Evolutionary conservation across 257 asterid genomes (phyloP), one percentile per base, ranked within the genome.

Genomic region (Solanum stenotomum): DNA sequence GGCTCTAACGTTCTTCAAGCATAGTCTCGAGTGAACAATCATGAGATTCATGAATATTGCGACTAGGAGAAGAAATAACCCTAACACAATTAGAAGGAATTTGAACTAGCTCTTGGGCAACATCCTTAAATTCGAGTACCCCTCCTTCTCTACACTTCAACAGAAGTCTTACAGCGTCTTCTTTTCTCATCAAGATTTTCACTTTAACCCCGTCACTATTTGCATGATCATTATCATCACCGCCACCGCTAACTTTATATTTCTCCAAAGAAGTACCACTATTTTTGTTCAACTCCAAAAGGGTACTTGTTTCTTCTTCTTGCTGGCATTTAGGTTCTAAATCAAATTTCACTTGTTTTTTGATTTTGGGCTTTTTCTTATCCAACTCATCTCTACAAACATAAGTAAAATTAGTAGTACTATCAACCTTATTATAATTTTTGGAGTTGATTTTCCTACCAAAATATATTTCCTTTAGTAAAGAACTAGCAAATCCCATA

Each of bases 141-240:
- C 91, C 83, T 35, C 92, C 90, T 5, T 89, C 90, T 38, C 83
- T 88, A 77, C 91, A 88, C 75, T 87, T 91, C 42, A 90, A 81
- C 4, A 91, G 38, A 22, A 91, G 37, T n/a, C 89, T 85, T 13
- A 37, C 67, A 16, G 92, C 92, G 65, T 91, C 92, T 88, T 85
- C 89, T 35, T 87, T 91, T 12, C 46, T 91, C 91, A 91, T 87
- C 88, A 87, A 20, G 10, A 91, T 42, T 87, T 90, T 91, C 91
- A 88, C 75, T 87, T 91, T 35, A 90, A 81, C 4, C 25, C 87
- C 87, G 6, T 46, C 10, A 13, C 3, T 0, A 20, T 52, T 38
- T 20, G 52, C 23, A 12, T 8, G 3, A 16, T 79, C 44, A 40
- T 40, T 9, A 40, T 40, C 4, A 40, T 40, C 44, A 40, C 44